phyloP scores from a whole-genome alignment of 306 rosid genomes.

The Spatholobus suberectus region DNA sequence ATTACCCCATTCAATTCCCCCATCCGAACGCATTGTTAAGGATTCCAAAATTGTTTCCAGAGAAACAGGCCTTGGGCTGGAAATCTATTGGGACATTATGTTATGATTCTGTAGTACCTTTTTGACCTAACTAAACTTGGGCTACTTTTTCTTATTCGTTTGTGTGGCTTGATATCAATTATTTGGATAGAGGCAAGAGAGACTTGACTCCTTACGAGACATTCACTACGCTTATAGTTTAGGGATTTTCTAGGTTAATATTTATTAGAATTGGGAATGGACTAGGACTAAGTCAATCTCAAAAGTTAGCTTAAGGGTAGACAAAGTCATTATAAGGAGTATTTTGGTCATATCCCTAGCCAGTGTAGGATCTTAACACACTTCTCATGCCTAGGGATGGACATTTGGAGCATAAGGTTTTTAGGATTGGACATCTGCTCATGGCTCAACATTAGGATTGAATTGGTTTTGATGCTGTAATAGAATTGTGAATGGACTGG shows the following conservation, averaged over 20 bases:
- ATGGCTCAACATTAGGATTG: background rate
- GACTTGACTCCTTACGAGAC: background rate
- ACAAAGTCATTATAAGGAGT: too few species aligned
- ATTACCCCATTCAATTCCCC: too few species aligned
- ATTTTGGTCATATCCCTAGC: too few species aligned
- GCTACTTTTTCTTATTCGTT: background rate
- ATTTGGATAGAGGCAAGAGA: constrained; percentile 3
- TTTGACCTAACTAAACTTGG: background rate
- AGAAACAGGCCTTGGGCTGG: background rate
- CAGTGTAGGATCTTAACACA: background rate
- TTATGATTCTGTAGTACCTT: background rate
- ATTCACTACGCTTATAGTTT: background rate
- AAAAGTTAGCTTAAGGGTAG: too few species aligned
- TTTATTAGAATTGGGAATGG: background rate
- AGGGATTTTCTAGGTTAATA: background rate
- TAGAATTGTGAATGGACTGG: background rate
- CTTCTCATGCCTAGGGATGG: background rate
- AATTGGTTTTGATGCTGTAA: background rate
- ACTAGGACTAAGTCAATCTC: too few species aligned
- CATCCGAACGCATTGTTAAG: too few species aligned
- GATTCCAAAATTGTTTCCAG: background rate
- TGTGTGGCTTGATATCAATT: background rate
- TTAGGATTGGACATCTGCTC: background rate
- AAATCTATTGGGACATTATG: constrained; percentile 12
- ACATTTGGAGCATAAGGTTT: background rate